Evolutionary conservation across 805 yeast genomes (phyloP).

Genomic region (Candida incommunis): DNA sequence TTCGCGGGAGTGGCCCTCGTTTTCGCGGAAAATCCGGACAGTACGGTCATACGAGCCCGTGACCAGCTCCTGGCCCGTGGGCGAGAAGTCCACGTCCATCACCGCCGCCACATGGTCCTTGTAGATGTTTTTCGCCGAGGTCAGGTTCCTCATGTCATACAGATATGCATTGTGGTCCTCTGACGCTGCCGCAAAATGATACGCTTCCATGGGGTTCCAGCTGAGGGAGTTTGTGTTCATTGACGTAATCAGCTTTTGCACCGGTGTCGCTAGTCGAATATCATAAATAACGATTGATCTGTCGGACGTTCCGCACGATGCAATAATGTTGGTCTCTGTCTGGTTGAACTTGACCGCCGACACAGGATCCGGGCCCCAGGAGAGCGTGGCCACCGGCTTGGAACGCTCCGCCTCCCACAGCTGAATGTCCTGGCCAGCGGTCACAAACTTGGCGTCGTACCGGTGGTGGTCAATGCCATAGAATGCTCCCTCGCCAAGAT

Average conservation of each 20-base stretch:
- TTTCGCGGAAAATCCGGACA: conserved; percentile 58
- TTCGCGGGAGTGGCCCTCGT: conserved; percentile 87
- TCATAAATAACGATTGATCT: conserved; percentile 85
- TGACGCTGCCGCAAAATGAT: conserved; percentile 75
- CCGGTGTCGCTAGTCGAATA: conserved; percentile 76
- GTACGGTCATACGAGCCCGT: conserved; percentile 94
- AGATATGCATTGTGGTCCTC: conserved; percentile 92
- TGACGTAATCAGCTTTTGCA: conserved; percentile 75
- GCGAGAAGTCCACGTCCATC: conserved; percentile 86
- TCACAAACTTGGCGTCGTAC: conserved; percentile 58
- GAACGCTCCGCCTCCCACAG: conserved; percentile 85
- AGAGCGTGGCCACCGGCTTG: conserved; percentile 58
- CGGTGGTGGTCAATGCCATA: conserved; percentile 79
- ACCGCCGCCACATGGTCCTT: conserved; percentile 96
- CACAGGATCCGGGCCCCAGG: conserved; percentile 96
- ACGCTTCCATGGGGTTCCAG: conserved; percentile 99
- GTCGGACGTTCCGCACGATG: conserved; percentile 73
- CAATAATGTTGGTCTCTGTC: conserved; percentile 79
- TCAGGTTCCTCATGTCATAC: conserved; percentile 93
- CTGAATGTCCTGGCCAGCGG: conserved; percentile 83
- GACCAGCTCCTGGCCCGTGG: conserved; percentile 92
- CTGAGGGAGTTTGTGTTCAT: conserved; percentile 74
- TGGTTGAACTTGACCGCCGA: conserved; percentile 72
- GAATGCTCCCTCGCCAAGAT: conserved; percentile 70
- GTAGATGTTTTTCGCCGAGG: conserved; percentile 65